Evolutionary conservation across 164 flowering plant genomes (phyloP), one percentile per base, ranked within the genome.

Genomic region (Nymphaea colorata): DNA sequence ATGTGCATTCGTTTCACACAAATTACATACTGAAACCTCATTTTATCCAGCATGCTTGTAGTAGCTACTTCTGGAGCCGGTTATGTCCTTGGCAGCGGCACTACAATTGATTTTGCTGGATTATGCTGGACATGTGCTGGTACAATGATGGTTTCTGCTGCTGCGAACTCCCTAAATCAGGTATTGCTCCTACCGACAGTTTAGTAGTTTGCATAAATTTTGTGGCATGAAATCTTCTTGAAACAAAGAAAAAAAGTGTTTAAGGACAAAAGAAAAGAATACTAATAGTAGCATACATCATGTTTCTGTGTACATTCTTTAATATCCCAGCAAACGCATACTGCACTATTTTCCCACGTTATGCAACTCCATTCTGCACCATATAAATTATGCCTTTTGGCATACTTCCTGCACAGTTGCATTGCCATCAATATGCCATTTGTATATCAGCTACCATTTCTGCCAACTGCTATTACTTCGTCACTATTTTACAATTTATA

Each of bases 31-130:
- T 61, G 8, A 17, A 61, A 5, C 11, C 53, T 57, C 18, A 41
- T 41, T 69, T 4, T 44, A 66, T 77, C 45, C 85, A 93, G 98
- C 77, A 78, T 91, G 91, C 84, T 94, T 16, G 98, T 94, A 18
- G 98, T 94, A 69, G 96, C 97, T 55, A 94, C 98, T 66, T 89
- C 98, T 67, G 97, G 97, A 44, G 81, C 95, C 42, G 98, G 97
- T 12, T 91, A 74, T 77, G 86, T 89, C 62, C 84, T 94, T 66
- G 98, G 97, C 51, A 94, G 96, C 77, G 96, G 91, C 41, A 73
- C 68, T 71, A 66, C 80, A 4, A 71, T 94, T 71, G 97, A 91
- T 76, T 71, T 84, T 67, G 73, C 85, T 5, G 96, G 91, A 62
- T 91, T 91, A 76, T 88, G 88, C 80, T 87, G 78, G 73, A 89